A percentile compares a stretch with the other conserved stretches of the same genome.
Conservation (phyloP, 2,329 filamentous ascomycete species). For the Neofusicoccum laricinum region DNA sequence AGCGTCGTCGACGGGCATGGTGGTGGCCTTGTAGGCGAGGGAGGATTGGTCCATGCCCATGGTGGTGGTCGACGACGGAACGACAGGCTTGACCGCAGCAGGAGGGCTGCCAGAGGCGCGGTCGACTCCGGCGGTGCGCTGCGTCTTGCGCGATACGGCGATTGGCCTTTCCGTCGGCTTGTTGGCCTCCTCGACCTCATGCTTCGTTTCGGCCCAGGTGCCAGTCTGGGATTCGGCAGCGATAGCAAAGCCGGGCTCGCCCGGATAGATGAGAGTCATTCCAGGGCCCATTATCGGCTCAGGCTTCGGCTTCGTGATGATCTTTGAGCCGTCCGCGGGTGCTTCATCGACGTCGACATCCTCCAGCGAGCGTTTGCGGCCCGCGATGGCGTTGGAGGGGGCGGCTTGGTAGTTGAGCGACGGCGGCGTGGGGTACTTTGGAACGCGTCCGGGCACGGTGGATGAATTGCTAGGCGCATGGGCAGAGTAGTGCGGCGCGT, state of each 20-base stretch:
- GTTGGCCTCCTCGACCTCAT: slow-evolving; percentile 47
- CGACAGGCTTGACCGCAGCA: slow-evolving; percentile 24
- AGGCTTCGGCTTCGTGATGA: slow-evolving; percentile 54
- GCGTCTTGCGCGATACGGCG: slow-evolving; percentile 60
- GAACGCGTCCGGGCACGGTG: slow-evolving; percentile 33
- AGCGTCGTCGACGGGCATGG: slow-evolving; percentile 47
- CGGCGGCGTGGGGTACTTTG: slow-evolving; percentile 40
- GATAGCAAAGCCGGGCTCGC: slow-evolving; percentile 55
- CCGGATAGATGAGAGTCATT: slow-evolving; percentile 70
- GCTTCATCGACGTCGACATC: slow-evolving; percentile 68
- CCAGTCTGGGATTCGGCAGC: slow-evolving; percentile 67
- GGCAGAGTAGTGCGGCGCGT: slow-evolving; percentile 22
- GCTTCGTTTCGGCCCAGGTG: slow-evolving; percentile 69
- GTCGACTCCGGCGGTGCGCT: slow-evolving; percentile 51
- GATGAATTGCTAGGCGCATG: slow-evolving; percentile 31
- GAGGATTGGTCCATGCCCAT: slow-evolving; percentile 29
- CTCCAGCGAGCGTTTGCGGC: slow-evolving; percentile 74
- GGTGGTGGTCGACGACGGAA: background rate
- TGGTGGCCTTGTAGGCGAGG: slow-evolving; percentile 29
- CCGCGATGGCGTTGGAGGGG: slow-evolving; percentile 47
- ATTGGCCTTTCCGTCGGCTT: slow-evolving; percentile 41
- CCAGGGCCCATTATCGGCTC: slow-evolving; percentile 69
- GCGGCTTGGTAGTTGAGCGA: slow-evolving; percentile 44
- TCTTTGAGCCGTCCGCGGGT: slow-evolving; percentile 48
- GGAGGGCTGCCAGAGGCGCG: slow-evolving; percentile 26